A percentile compares a stretch with the other conserved stretches of the same genome.
These are phyloP conservation scores for Hylodesmum podocarpum DNA, from an alignment of 306 rosid genomes.

Conservation along the genomic window DNA sequence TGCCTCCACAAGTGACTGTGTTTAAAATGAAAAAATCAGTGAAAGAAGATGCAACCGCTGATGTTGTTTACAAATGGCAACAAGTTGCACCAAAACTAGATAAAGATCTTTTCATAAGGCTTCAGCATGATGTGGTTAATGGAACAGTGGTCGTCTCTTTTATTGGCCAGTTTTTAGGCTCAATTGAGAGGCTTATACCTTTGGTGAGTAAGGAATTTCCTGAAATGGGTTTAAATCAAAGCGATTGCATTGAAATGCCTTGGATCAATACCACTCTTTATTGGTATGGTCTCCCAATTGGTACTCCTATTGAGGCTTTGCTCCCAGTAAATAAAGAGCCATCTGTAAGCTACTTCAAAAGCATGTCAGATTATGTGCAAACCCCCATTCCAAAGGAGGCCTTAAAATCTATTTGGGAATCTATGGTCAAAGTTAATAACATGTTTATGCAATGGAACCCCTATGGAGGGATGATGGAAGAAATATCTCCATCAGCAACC, in stretches of 20 bases:
- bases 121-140: neutral
- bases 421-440: constrained; percentile 4
- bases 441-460: constrained; percentile 33
- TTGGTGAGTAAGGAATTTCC: constrained; percentile 42
- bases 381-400: constrained; percentile 20
- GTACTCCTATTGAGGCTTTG: constrained; percentile 15
- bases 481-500: neutral
- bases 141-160: constrained; percentile 31
- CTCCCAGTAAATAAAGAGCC: neutral
- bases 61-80: constrained; percentile 53
- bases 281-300: neutral
- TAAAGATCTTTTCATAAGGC: constrained; percentile 35
- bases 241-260: constrained; percentile 39
- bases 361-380: constrained; percentile 37
- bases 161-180: constrained; percentile 39
- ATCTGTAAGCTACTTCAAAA: rapidly evolving
- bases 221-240: constrained; percentile 39
- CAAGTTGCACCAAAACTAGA: constrained; percentile 37
- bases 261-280: constrained; percentile 46
- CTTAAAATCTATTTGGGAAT: constrained; percentile 1
- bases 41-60: constrained; percentile 40
- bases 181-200: constrained; percentile 15
- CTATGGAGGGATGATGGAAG: constrained; percentile 40
- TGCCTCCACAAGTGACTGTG: constrained; percentile 53
- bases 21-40: constrained; percentile 38